Conservation (phyloP, 371 early-diverging fungal genomes). For the Parasitella parasitica region DNA sequence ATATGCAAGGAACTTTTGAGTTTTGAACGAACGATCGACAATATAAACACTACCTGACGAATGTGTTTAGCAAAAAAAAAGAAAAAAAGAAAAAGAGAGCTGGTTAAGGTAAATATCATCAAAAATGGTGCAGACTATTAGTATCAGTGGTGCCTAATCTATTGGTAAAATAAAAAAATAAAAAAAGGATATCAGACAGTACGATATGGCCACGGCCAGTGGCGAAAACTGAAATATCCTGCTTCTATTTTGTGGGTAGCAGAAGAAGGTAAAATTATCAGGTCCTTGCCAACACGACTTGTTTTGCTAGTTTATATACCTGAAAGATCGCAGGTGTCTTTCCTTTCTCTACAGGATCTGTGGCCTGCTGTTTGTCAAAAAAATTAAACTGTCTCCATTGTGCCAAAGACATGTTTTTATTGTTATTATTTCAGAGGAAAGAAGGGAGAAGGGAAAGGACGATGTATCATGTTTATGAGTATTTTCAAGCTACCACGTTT, state of each 20-base stretch:
- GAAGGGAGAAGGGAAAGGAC: neutral
- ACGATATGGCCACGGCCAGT: conserved; percentile 60
- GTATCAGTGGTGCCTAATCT: neutral
- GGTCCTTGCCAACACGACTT: conserved; percentile 10
- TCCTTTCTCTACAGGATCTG: conserved; percentile 55
- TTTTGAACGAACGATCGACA: conserved; percentile 67
- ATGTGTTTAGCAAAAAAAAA: too few relatives aligned
- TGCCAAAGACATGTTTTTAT: conserved; percentile 44
- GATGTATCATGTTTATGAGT: neutral
- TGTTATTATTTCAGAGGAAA: neutral
- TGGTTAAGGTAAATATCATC: neutral
- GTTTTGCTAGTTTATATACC: conserved; percentile 29
- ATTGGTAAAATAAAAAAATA: neutral
- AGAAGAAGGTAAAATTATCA: too few relatives aligned
- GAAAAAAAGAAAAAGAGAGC: conserved; percentile 2
- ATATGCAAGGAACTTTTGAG: conserved; percentile 72
- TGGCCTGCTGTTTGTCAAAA: conserved; percentile 72
- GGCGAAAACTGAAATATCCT: conserved; percentile 52
- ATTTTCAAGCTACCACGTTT: neutral
- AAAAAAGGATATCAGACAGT: conserved; percentile 55
- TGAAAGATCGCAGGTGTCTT: conserved; percentile 68
- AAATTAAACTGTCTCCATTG: conserved; percentile 81
- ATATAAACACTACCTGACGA: conserved; percentile 63
- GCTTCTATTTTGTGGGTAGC: conserved; percentile 25
- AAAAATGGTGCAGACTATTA: neutral